Conservation (phyloP, 208 protist genomes). For the Tritrichomonas foetus region DNA sequence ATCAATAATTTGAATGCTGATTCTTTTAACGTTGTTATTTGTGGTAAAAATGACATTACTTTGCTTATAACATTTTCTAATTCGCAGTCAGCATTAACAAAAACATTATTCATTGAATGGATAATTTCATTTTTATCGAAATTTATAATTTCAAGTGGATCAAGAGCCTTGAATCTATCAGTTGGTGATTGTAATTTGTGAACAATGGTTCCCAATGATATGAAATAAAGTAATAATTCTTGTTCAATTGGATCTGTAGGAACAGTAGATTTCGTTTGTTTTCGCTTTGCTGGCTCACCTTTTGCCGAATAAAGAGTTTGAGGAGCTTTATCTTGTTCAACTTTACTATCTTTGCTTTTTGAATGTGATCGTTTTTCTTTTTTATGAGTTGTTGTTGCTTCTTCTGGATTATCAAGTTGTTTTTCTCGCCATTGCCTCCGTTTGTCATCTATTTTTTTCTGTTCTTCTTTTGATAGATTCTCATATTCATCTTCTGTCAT, state of each 20-base stretch:
- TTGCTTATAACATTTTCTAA: not conserved
- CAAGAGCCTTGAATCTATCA: not conserved
- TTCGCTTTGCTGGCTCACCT: not conserved
- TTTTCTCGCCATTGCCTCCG: not conserved
- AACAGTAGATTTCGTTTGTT: not conserved
- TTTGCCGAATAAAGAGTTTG: not conserved
- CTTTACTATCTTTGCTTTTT: too few relatives aligned
- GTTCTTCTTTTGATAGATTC: not conserved
- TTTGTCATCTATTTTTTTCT: not conserved
- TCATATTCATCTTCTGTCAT: conserved; percentile 23
- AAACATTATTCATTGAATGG: not conserved
- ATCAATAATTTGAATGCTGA: not conserved
- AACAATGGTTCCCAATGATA: not conserved
- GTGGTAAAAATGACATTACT: not conserved
- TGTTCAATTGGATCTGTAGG: not conserved
- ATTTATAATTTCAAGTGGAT: not conserved
- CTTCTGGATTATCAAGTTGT: not conserved
- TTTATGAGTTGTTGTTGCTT: not conserved
- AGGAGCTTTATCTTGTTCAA: too few relatives aligned
- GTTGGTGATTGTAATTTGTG: not conserved
- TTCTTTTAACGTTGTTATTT: not conserved
- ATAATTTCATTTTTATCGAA: not conserved
- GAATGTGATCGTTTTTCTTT: too few relatives aligned
- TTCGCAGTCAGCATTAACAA: not conserved
- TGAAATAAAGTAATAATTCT: not conserved